Evolutionary conservation across 495 filamentous ascomycete genomes (phyloP).

Genomic region (Penicillium fimorum): DNA sequence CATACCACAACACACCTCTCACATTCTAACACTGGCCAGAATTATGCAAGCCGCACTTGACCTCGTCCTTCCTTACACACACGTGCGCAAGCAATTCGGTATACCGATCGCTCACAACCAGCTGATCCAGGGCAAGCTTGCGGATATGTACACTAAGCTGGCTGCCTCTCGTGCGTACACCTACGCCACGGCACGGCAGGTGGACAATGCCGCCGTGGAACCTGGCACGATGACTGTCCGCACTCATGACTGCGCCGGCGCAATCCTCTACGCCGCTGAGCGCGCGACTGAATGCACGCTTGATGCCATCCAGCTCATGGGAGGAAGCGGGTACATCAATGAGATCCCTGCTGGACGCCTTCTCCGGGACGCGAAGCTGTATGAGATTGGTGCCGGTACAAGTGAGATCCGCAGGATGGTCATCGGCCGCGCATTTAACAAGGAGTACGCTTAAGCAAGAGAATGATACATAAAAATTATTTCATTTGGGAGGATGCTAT

Average conservation of each 20-base stretch:
- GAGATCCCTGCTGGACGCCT: constrained; percentile 88
- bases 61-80: constrained; percentile 83
- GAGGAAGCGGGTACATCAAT: constrained; percentile 94
- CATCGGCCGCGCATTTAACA: constrained; percentile 91
- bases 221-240: constrained; percentile 50
- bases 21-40: constrained; percentile 39
- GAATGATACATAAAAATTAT: constrained; percentile 2
- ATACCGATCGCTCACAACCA: constrained; percentile 89
- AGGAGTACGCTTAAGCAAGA: constrained; percentile 61
- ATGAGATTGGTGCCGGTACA: constrained; percentile 97
- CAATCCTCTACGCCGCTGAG: constrained; percentile 93
- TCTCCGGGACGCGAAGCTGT: constrained; percentile 83
- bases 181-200: constrained; percentile 67
- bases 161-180: constrained; percentile 80
- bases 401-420: constrained; percentile 93
- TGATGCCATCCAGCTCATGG: constrained; percentile 91
- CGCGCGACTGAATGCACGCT: constrained; percentile 83
- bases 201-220: constrained; percentile 64
- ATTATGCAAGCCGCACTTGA: constrained; percentile 94
- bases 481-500: constrained; percentile 2
- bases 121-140: constrained; percentile 87
- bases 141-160: constrained; percentile 96
- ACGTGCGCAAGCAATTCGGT: constrained; percentile 85
- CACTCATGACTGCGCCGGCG: constrained; percentile 92
- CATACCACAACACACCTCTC: not conserved